Evolutionary conservation across 306 rosid genomes (phyloP).

Genomic region (Quercus glauca): DNA sequence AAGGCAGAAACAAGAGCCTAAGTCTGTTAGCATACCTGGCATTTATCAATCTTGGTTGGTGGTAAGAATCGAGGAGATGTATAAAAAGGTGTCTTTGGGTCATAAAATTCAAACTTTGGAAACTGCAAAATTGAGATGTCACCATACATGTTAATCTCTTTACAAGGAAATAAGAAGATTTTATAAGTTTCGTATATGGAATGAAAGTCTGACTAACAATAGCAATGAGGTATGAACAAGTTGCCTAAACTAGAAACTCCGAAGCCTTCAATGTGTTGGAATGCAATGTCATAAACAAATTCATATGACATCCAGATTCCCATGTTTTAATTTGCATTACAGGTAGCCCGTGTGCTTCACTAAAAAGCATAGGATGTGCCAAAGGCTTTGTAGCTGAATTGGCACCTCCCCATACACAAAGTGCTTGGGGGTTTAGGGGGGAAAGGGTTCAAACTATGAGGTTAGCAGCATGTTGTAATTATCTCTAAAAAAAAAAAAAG

Average conservation of each 20-base stretch:
- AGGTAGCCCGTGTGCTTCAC: not conserved
- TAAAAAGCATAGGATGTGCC: not conserved
- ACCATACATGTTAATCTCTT: slow-evolving; percentile 19
- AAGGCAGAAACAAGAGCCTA: not conserved
- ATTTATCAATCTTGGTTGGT: slow-evolving; percentile 86
- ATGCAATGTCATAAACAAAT: not conserved
- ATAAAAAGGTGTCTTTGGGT: slow-evolving; percentile 81
- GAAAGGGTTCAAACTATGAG: too few species aligned
- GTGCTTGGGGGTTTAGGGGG: too few species aligned
- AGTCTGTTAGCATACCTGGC: slow-evolving; percentile 49
- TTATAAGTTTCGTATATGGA: not conserved
- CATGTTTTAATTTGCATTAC: not conserved
- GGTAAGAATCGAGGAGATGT: slow-evolving; percentile 94
- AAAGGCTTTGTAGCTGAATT: too few species aligned
- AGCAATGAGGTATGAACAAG: not conserved
- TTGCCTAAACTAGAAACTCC: not conserved
- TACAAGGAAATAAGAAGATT: slow-evolving; percentile 6
- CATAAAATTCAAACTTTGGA: slow-evolving; percentile 76
- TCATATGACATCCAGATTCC: not conserved
- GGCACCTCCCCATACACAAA: too few species aligned
- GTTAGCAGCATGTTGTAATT: too few species aligned
- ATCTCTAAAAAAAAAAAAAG: too few species aligned
- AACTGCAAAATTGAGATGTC: slow-evolving; percentile 38
- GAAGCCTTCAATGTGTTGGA: not conserved
- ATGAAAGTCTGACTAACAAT: not conserved